Conservation (phyloP, 352 stramenopile species). For the Phytophthora colocasiae region DNA sequence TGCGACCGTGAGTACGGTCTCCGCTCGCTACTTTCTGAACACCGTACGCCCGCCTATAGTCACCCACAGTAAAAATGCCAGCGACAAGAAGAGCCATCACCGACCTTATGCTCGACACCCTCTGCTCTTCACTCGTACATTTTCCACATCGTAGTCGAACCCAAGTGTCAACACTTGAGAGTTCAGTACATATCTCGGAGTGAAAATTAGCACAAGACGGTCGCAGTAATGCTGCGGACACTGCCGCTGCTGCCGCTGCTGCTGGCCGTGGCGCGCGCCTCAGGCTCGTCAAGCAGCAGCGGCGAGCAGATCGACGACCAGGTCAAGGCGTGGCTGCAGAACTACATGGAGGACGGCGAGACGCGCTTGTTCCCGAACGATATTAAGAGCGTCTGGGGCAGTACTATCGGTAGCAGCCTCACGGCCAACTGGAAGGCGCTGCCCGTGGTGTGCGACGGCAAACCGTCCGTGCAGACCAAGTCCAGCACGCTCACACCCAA, state of each 20-base stretch:
- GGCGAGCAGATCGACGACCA: conserved; percentile 45
- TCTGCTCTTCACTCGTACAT: conserved; percentile 25
- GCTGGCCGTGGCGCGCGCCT: conserved; percentile 1
- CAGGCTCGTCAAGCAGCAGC: conserved; percentile 11
- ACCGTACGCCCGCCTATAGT: too few relatives aligned
- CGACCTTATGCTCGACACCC: conserved; percentile 20
- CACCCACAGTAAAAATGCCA: neutral
- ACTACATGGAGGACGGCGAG: conserved; percentile 63
- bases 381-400: conserved; percentile 61
- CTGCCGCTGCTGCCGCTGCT: conserved; percentile 14
- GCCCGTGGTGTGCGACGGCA: conserved; percentile 54
- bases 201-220: neutral
- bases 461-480: conserved; percentile 59
- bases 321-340: conserved; percentile 55
- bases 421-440: conserved; percentile 63
- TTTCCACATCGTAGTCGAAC: too few relatives aligned
- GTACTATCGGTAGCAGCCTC: conserved; percentile 54
- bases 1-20: conserved; percentile 21
- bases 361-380: conserved; percentile 64
- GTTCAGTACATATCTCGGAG: conserved; percentile 1
- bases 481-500: conserved; percentile 50
- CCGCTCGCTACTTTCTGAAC: conserved; percentile 15
- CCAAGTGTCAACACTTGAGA: neutral
- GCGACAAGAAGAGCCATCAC: conserved; percentile 10
- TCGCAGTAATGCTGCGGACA: conserved; percentile 13